These are phyloP conservation scores for Wickerhamiella spandovensis DNA, from an alignment of 805 yeast genomes.

Conservation along the genomic window DNA sequence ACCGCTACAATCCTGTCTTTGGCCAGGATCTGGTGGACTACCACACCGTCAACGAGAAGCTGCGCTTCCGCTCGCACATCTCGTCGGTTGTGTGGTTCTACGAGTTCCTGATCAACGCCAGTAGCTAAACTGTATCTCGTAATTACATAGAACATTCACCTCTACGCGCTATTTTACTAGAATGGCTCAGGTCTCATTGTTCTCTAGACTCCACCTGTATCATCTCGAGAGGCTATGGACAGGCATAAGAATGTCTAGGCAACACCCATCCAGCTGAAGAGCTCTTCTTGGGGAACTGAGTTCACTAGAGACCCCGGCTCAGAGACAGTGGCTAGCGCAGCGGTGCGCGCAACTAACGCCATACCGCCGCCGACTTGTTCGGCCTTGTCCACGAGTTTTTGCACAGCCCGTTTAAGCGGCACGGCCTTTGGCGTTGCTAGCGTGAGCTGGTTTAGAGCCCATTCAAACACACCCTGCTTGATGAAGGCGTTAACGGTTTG, in stretches of 20 bases:
- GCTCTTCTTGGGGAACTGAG: neutral
- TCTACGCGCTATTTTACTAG: neutral
- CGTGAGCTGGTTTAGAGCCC: constrained; percentile 35
- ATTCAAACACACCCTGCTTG: constrained; percentile 48
- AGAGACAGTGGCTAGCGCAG: constrained; percentile 8
- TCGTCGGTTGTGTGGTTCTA: constrained; percentile 22
- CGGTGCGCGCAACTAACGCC: constrained; percentile 9
- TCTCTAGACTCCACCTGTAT: too few relatives aligned
- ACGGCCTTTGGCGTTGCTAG: constrained; percentile 6
- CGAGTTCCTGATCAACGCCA: constrained; percentile 16
- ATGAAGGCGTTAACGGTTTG: constrained; percentile 43
- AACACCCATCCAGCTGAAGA: neutral
- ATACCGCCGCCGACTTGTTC: constrained; percentile 11
- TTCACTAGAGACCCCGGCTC: neutral
- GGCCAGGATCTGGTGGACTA: constrained; percentile 14
- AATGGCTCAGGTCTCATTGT: neutral
- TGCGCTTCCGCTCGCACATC: constrained; percentile 44
- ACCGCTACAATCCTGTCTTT: constrained; percentile 40
- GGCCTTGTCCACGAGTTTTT: constrained; percentile 9
- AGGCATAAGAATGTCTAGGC: neutral
- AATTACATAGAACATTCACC: too few relatives aligned
- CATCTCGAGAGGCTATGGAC: too few relatives aligned
- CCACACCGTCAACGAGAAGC: constrained; percentile 55
- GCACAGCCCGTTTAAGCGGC: constrained; percentile 8
- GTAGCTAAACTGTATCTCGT: neutral